These are phyloP conservation scores for Prunus davidiana DNA, from an alignment of 306 rosid species.

Conservation along the genomic window DNA sequence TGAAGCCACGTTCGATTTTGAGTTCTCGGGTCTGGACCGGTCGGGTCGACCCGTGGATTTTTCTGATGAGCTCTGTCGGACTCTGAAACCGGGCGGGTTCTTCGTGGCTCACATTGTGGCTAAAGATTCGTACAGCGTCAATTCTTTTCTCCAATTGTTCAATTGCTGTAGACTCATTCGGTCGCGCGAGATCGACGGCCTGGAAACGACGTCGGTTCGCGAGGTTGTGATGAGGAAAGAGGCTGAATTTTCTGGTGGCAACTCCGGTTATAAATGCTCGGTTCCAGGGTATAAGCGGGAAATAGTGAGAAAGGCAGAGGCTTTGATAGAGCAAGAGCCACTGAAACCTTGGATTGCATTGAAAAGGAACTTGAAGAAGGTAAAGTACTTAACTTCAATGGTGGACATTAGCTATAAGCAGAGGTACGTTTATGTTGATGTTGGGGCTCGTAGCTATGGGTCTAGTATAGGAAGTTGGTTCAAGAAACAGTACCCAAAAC, in stretches of 20 bases:
- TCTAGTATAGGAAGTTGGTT: slow-evolving; percentile 65
- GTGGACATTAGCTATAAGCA: slow-evolving; percentile 53
- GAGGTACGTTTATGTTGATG: slow-evolving; percentile 50
- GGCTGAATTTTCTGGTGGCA: neutral
- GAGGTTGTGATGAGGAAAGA: slow-evolving; percentile 50
- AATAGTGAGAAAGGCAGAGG: slow-evolving; percentile 37
- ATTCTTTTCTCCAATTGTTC: slow-evolving; percentile 52
- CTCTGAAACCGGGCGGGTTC: slow-evolving; percentile 50
- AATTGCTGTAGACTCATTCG: slow-evolving; percentile 39
- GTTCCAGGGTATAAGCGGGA: slow-evolving; percentile 38
- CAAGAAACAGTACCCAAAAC: slow-evolving; percentile 57
- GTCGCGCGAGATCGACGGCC: slow-evolving; percentile 37
- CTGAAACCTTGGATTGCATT: slow-evolving; percentile 46
- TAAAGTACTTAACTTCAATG: slow-evolving; percentile 52
- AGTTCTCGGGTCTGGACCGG: slow-evolving; percentile 33
- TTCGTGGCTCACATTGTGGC: slow-evolving; percentile 39
- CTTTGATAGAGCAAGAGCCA: slow-evolving; percentile 40
- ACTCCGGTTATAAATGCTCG: slow-evolving; percentile 23
- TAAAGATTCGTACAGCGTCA: slow-evolving; percentile 46
- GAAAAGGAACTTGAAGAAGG: slow-evolving; percentile 39
- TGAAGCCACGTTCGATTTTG: slow-evolving; percentile 36
- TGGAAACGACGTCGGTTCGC: slow-evolving; percentile 32
- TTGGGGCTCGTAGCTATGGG: slow-evolving; percentile 51
- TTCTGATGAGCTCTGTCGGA: slow-evolving; percentile 38
- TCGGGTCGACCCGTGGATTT: slow-evolving; percentile 24